These are phyloP conservation scores for Hypoxylon crocopeplum DNA, from an alignment of 495 filamentous ascomycete genomes.

Conservation along the genomic window DNA sequence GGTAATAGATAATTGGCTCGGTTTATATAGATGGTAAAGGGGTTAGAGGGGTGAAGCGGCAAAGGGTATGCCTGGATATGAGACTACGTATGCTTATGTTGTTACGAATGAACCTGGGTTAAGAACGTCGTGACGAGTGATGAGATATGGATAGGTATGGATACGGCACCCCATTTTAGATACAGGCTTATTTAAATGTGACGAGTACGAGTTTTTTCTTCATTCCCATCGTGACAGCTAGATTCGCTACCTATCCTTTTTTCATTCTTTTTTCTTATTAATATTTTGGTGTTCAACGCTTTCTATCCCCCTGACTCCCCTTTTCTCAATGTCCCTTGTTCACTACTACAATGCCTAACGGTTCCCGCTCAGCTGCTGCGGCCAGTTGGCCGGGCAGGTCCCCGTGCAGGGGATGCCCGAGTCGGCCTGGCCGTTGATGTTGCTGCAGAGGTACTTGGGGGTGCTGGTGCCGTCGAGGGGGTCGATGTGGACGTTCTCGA, in stretches of 20 bases:
- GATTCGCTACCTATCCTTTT: not conserved
- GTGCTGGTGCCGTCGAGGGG: conserved; percentile 47
- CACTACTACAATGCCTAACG: conserved; percentile 23
- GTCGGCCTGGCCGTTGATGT: conserved; percentile 49
- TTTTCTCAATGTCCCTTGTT: not conserved
- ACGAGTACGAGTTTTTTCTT: not conserved
- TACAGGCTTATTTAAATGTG: not conserved
- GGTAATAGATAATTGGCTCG: not conserved
- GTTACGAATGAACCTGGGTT: conserved; percentile 4
- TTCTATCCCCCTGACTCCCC: not conserved
- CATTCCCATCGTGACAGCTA: not conserved
- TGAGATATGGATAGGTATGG: conserved; percentile 18
- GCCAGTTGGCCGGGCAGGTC: conserved; percentile 50
- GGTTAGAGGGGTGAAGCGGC: not conserved
- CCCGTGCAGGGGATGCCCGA: conserved; percentile 50
- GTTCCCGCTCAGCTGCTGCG: conserved; percentile 54
- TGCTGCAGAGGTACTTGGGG: conserved; percentile 54
- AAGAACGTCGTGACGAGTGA: conserved; percentile 24
- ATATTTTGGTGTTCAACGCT: too few species aligned
- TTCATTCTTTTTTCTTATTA: too few species aligned
- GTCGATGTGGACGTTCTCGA: conserved; percentile 59
- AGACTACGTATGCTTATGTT: conserved; percentile 18
- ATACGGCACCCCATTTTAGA: not conserved
- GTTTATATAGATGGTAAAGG: conserved; percentile 8
- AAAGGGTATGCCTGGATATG: conserved; percentile 2